phyloP scores from a whole-genome alignment of 2,329 filamentous ascomycete genomes.

The Diaporthe eres region DNA sequence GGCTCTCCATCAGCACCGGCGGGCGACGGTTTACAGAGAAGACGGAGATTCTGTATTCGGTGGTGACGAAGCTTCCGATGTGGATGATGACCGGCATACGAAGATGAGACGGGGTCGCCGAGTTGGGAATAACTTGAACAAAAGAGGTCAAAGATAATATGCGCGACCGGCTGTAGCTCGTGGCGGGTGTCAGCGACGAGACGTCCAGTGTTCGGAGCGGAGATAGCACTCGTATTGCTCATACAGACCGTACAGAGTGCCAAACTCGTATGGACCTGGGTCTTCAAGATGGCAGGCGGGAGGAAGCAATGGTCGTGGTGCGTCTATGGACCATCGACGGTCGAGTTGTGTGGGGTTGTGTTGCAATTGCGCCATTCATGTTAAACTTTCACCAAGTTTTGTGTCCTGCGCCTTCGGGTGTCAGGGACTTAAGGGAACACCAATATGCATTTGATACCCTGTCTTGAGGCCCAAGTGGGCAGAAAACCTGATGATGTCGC shows the following conservation, averaged over 20 bases:
- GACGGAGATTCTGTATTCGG: background rate
- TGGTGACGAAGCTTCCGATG: background rate
- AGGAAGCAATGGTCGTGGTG: background rate
- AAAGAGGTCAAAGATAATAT: background rate
- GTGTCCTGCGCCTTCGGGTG: background rate
- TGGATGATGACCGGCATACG: background rate
- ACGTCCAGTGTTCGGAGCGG: background rate
- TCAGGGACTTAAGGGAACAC: background rate
- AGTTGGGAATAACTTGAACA: background rate
- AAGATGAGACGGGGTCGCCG: background rate
- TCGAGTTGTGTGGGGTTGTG: background rate
- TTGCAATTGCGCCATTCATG: background rate
- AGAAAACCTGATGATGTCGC: background rate
- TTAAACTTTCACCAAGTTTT: background rate
- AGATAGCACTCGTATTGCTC: background rate
- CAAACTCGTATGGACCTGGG: too few relatives aligned
- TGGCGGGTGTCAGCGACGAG: background rate
- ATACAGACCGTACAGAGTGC: too few relatives aligned
- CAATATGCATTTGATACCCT: conserved; percentile 5
- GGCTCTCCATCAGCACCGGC: background rate
- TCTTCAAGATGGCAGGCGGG: background rate
- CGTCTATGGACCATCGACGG: too few relatives aligned
- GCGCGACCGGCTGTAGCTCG: too few relatives aligned
- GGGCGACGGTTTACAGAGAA: background rate
- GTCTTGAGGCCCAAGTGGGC: background rate